Evolutionary conservation across 2,329 filamentous ascomycete genomes (phyloP).

Genomic region (Podosphaera xanthii): DNA sequence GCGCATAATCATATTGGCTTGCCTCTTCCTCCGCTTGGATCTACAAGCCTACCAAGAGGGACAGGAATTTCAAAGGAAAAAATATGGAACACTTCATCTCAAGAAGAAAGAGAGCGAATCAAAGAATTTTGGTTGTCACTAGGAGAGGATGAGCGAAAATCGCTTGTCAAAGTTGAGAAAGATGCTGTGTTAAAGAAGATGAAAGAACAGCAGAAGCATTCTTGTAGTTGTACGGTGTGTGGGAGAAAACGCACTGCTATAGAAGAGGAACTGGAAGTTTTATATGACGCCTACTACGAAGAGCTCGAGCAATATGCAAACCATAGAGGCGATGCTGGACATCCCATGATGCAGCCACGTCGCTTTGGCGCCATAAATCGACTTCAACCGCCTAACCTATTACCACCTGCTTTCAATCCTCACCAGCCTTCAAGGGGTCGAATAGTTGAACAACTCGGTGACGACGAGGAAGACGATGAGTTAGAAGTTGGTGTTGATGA

Average conservation of each 20-base stretch:
- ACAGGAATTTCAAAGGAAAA: slow-evolving; percentile 36
- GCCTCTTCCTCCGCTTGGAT: slow-evolving; percentile 19
- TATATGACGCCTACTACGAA: slow-evolving; percentile 97
- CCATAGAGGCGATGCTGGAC: slow-evolving; percentile 48
- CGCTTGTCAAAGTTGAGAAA: slow-evolving; percentile 92
- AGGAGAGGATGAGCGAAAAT: slow-evolving; percentile 83
- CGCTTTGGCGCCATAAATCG: slow-evolving; percentile 33
- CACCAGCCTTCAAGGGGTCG: slow-evolving; percentile 54
- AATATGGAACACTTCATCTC: slow-evolving; percentile 92
- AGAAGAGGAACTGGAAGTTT: slow-evolving; percentile 87
- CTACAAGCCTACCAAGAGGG: slow-evolving; percentile 19
- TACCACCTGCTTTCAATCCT: slow-evolving; percentile 32
- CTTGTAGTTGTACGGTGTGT: slow-evolving; percentile 93
- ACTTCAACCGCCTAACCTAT: slow-evolving; percentile 32
- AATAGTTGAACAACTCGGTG: slow-evolving; percentile 41
- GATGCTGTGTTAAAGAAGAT: slow-evolving; percentile 95
- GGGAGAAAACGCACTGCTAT: slow-evolving; percentile 91
- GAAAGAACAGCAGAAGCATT: slow-evolving; percentile 99
- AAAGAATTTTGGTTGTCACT: slow-evolving; percentile 95
- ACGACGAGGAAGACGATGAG: slow-evolving; percentile 21
- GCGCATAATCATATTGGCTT: slow-evolving; percentile 13
- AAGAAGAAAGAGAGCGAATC: slow-evolving; percentile 88
- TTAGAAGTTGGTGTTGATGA: slow-evolving; percentile 25
- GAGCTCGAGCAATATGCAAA: slow-evolving; percentile 96
- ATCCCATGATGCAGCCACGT: slow-evolving; percentile 44